A percentile compares a stretch with the other conserved stretches of the same genome.
These are phyloP conservation scores for Pichia terricola DNA, from an alignment of 1,139 yeast genomes.

Conservation along the genomic window DNA sequence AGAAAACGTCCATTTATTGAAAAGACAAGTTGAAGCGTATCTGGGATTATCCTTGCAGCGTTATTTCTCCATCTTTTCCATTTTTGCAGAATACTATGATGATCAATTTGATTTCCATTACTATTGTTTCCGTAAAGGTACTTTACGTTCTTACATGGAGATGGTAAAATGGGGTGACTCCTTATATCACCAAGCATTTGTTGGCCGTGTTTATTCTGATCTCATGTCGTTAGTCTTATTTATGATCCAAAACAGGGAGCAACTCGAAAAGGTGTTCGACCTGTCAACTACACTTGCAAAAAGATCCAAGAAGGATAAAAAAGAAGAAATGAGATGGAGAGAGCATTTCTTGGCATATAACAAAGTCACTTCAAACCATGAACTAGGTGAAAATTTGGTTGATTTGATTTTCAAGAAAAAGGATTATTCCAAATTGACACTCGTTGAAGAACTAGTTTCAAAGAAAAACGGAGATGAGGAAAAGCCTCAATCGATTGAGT, in stretches of 20 bases:
- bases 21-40: conserved; percentile 31
- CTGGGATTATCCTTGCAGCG: conserved; percentile 77
- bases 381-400: conserved; percentile 31
- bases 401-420: conserved; percentile 4
- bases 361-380: conserved; percentile 37
- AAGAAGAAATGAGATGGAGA: conserved; percentile 29
- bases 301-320: conserved; percentile 22
- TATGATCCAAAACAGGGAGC: conserved; percentile 17
- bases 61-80: conserved; percentile 53
- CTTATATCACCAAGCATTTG: conserved; percentile 61
- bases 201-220: conserved; percentile 59
- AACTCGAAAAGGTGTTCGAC: conserved; percentile 17
- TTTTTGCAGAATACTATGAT: conserved; percentile 60
- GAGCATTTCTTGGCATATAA: conserved; percentile 32
- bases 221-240: conserved; percentile 43
- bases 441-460: conserved; percentile 6
- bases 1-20: conserved; percentile 19
- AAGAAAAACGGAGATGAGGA: conserved; percentile 1
- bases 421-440: conserved; percentile 6
- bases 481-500: conserved; percentile 7
- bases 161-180: conserved; percentile 76
- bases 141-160: conserved; percentile 72
- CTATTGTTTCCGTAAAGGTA: conserved; percentile 84
- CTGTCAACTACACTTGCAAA: conserved; percentile 8
- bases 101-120: conserved; percentile 95